Base-by-base conservation (phyloP, 2,329 filamentous ascomycete genomes). In the Paracorniculantispora psalliotae region DNA sequence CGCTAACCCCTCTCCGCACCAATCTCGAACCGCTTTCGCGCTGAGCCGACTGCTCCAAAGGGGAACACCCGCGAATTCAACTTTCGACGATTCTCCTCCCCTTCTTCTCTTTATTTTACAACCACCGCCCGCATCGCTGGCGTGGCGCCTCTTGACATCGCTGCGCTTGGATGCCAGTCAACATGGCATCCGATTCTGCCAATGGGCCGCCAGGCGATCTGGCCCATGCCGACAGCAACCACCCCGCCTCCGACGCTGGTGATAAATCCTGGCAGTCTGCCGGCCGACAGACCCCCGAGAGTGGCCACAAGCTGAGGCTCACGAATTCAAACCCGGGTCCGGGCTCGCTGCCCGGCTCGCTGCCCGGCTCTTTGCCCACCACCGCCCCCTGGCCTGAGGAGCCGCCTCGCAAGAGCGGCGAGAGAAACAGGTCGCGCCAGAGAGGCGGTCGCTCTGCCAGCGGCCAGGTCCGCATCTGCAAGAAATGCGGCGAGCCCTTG, bases 401-500 rank as follows among this genome's bases (percentile, higher is more conserved):
- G 59, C 72, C 75, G 15, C 52, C 59, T 61, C 75, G 80, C 65
- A 78, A 73, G 66, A 85, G 82, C 71, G 75, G 70, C 64, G 84
- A 87, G 71, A 79, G 81, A 61, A 85, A 81, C 65, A 74, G 82
- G 64, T 84, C 84, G 60, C 76, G 81, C 66, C 78, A 75, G 49
- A 77, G 80, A 65, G 78, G 75, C 66, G 79, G 80, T 52, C 78
- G 84, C 65, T 80, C 80, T 56, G 76, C 78, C 48, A 87, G 84
- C 68, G 83, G 84, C 41, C 81, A 83, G 64, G 71, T 83, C 61
- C 83, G 89, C 64, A 78, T 83, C 41, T 93, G 90, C 75, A 92
- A 91, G 68, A 97, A 96, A 74, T 99, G 94, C 71, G 86, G 87
- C 63, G 89, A 93, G 72, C 81, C 88, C 57, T 79, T 99, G 72